Evolutionary conservation across 2,329 filamentous ascomycete species (phyloP), one percentile per base, ranked within the genome.

Genomic region (Tolypocladium ovalisporum): DNA sequence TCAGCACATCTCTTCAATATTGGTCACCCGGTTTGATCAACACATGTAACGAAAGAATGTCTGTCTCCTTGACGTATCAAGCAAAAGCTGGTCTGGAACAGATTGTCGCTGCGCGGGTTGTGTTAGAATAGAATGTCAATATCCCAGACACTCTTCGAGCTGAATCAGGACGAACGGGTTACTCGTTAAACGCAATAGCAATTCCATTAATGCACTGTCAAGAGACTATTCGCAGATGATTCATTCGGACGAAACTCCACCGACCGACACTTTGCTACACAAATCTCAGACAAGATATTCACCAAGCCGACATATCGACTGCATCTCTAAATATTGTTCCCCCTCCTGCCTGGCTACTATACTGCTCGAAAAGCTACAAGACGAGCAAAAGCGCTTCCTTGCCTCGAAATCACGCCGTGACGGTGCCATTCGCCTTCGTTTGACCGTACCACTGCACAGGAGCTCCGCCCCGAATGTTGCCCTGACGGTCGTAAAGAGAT

Each of bases 401-500:
- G 8, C 17, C 17, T 39, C 37, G n/a, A 17, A 4, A 19, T 40
- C 39, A 40, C 19, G 39, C n/a, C 7, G 37, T n/a, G 37, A 13
- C 17, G 4, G 40, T 13, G 2, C 13, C 40, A 24, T 15, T 44
- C 40, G 40, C 4, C 36, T 3, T 15, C 24, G 24, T 29, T 17
- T 15, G 6, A 29, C 42, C 22, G 66, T 95, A 94, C 71, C 89
- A 92, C 39, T 89, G 76, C 44, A 93, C 73, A 66, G 79, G 79
- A 1, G 91, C 92, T 13, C 77, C 84, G 0, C 78, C 73, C 58
- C 81, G 75, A 51, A 97, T 78, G 60, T 93, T 76, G 1, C 91
- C 89, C 15, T 79, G 80, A 59, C 94, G 83, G 70, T 99, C 94
- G 65, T 96, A 97, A 59, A 90, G 73, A n/a, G 86, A 88, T 66